phyloP scores from a whole-genome alignment of 495 filamentous ascomycete species.

The Cercophora sp. region DNA sequence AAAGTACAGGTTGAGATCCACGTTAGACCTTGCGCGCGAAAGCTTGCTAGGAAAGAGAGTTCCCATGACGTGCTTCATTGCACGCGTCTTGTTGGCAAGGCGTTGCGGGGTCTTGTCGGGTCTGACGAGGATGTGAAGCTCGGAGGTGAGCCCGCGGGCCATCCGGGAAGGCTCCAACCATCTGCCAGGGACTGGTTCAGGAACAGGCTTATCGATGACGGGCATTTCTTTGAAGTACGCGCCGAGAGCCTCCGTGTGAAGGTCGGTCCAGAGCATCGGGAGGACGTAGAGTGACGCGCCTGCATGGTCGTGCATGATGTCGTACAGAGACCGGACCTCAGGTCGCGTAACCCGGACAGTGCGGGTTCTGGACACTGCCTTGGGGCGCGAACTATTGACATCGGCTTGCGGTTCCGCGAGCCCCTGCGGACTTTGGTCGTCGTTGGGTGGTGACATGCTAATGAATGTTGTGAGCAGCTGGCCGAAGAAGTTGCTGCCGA shows the following conservation, averaged over 20 bases:
- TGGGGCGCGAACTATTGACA: not conserved
- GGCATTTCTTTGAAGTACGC: conserved; percentile 34
- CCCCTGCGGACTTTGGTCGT: conserved; percentile 12
- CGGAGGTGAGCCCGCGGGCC: conserved; percentile 24
- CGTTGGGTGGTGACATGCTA: conserved; percentile 26
- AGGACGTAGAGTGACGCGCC: conserved; percentile 35
- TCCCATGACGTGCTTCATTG: conserved; percentile 33
- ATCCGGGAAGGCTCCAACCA: conserved; percentile 25
- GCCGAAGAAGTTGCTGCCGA: conserved; percentile 28
- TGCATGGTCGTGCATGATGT: conserved; percentile 43
- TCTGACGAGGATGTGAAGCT: conserved; percentile 32
- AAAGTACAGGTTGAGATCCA: conserved; percentile 36
- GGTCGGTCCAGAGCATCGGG: conserved; percentile 47
- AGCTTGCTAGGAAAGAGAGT: conserved; percentile 34
- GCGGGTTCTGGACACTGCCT: not conserved
- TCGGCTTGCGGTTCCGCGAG: not conserved
- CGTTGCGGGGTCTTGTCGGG: conserved; percentile 1
- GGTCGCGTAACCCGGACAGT: conserved; percentile 26
- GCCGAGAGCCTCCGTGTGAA: conserved; percentile 36
- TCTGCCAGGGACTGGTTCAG: conserved; percentile 13
- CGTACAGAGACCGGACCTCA: conserved; percentile 42
- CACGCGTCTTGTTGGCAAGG: conserved; percentile 21
- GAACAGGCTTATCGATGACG: conserved; percentile 29
- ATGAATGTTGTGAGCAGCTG: conserved; percentile 32
- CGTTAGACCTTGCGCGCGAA: conserved; percentile 16